Base-by-base conservation (phyloP, 2,329 filamentous ascomycete genomes). In the Geosmithia flava region DNA sequence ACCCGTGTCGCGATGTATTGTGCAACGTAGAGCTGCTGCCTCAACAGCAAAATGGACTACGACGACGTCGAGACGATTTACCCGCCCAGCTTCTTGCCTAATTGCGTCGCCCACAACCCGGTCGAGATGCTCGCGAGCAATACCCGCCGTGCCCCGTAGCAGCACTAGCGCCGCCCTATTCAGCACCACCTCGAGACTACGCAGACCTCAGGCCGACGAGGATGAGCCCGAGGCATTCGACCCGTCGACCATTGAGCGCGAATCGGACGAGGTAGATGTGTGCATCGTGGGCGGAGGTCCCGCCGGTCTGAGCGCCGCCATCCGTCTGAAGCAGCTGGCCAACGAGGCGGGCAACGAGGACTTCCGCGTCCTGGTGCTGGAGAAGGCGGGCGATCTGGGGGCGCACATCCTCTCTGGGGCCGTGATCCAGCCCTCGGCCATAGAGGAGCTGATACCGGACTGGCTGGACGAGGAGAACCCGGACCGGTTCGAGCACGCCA, bases 211-310 rank as follows among this genome's bases (percentile, higher is more conserved):
- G 53, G 40, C 52, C 59, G n/a, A 33, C 20, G 33, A 13, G 30
- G 56, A 56, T 16, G 61, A 55, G 23, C 70, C 78, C 49, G 77
- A 79, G 37, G 59, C 69, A 49, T 86, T 87, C 56, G 82, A 89
- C 60, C 83, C 83, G 8, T 66, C 69, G 20, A 68, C 65, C 48
- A 72, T 90, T 50, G 91, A 97, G 54, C 83, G 93, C 54, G 93
- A 97, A 65, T 85, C 81, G 48, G 93, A 98, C 59, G 72, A 93
- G 68, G 93, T 98, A 29, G 93, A 98, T 66, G 90, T 98, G 29
- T 95, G 89, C 67, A 97, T 98, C 59, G 81, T 98, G 48, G 93
- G 93, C 59, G 93, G 87, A 64, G 91, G 93, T n/a, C 93, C 93
- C 47, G 87, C 93, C 47, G 93, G 93, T 51, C 76, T 98, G 55